A percentile compares a stretch with the other conserved stretches of the same genome.
Evolutionary conservation across 495 filamentous ascomycete species (phyloP).

Genomic region (Aspergillus conjunctus): DNA sequence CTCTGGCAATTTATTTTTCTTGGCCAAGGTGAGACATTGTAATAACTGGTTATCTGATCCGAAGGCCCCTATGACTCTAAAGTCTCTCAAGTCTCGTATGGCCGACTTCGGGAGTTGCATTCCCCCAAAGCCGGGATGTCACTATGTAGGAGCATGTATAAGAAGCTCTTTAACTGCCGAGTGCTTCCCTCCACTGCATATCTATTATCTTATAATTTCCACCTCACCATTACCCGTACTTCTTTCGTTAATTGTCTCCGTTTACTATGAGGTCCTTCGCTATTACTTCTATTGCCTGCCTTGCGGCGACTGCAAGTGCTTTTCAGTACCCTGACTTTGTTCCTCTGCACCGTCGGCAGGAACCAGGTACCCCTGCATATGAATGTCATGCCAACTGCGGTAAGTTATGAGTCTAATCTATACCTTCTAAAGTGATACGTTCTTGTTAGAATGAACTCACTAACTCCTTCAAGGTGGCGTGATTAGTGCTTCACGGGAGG

Average conservation of each 20-base stretch:
- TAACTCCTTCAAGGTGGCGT: conserved; percentile 38
- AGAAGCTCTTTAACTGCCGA: too few relatives aligned
- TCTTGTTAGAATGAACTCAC: conserved; percentile 6
- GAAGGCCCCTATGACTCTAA: not conserved
- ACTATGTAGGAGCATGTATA: too few relatives aligned
- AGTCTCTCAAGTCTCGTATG: not conserved
- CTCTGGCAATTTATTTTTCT: not conserved
- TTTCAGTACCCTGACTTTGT: conserved; percentile 23
- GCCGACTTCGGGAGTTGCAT: too few relatives aligned
- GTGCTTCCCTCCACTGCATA: too few relatives aligned
- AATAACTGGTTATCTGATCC: conserved; percentile 9
- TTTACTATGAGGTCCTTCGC: conserved; percentile 11
- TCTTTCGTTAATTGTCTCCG: not conserved
- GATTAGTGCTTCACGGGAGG: conserved; percentile 37
- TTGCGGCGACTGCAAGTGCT: conserved; percentile 9
- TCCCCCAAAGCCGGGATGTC: too few relatives aligned
- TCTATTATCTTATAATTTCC: not conserved
- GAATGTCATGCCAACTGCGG: conserved; percentile 55
- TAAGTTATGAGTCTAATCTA: conserved; percentile 21
- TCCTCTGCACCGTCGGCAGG: conserved; percentile 23
- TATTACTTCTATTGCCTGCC: conserved; percentile 16
- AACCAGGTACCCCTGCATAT: conserved; percentile 47
- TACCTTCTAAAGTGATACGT: not conserved
- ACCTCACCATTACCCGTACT: not conserved
- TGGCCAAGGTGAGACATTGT: conserved; percentile 11